Evolutionary conservation across 1,284 basidiomycete species (phyloP), one percentile per base, ranked within the genome.

Genomic region (Marasmius oreades): DNA sequence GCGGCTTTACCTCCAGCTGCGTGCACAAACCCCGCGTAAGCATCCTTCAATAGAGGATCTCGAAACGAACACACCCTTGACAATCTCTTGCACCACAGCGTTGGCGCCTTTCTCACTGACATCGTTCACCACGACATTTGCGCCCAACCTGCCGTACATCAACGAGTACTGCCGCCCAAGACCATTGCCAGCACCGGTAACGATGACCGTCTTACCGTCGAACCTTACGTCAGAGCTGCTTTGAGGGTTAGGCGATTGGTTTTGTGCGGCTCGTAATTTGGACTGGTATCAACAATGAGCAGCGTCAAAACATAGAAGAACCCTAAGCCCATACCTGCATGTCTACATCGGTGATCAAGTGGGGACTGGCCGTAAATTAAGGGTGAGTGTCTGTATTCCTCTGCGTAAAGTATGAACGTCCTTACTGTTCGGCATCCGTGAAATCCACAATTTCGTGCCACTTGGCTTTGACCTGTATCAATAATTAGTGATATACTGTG

Each of bases 101-200:
- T 85, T 82, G 10, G 95, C 95, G 22, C 84, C 87, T 66, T 92
- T 91, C 68, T 91, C 89, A 68, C 81, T 92, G 56, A 99, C 89
- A 69, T 99, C 97, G 71, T 99, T 99, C 59, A 99, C 86, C 43
- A 99, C 92, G 34, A 99, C 92, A 67, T 98, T 98, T 22, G 94
- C 96, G 31, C 97, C 97, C 4, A 95, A 82, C 60, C 83, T 86
- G 43, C 82, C 93, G 67, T 92, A 99, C 88, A 97, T 92, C 56
- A 89, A 78, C 0, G 97, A 92, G 70, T 99, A 98, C 4, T 87
- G 85, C 47, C 95, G 87, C 24, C 97, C 97, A 33, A 99, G 86
- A 56, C 95, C 95, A 31, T 89, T 91, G 43, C 95, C 95, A 14
- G 93, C 91, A 52, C 97, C 97, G 2, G 97, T 99, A 66, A 99